phyloP scores from a whole-genome alignment of 768 basidiomycete species.

The Lentinula guzmanii region DNA sequence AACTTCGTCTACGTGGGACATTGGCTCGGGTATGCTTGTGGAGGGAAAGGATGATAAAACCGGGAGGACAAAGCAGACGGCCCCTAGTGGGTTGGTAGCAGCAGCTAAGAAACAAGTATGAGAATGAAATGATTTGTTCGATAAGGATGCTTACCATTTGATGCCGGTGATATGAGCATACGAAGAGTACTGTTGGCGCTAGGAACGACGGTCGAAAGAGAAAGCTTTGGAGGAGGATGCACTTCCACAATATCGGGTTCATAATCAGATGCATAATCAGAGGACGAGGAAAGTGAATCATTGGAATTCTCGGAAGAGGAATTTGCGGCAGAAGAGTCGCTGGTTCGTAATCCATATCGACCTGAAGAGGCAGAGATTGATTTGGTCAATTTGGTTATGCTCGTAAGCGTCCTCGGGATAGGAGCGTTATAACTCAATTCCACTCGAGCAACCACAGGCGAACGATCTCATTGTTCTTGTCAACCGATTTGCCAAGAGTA shows the following conservation, averaged over 20 bases:
- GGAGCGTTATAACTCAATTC: conserved; percentile 39
- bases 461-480: conserved; percentile 53
- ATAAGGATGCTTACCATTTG: not conserved
- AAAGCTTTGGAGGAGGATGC: not conserved
- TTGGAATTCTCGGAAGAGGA: conserved; percentile 4
- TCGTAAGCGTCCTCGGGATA: not conserved
- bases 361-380: not conserved
- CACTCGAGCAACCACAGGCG: conserved; percentile 53
- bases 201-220: not conserved
- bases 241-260: conserved; percentile 6
- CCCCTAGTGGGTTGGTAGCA: not conserved
- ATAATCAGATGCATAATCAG: not conserved
- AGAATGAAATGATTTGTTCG: not conserved
- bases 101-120: not conserved
- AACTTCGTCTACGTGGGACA: no score
- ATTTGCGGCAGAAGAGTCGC: conserved; percentile 1
- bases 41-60: not conserved
- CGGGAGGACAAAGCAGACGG: not conserved
- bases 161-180: not conserved
- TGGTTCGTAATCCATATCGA: conserved; percentile 4
- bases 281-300: not conserved
- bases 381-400: not conserved
- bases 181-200: not conserved
- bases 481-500: conserved; percentile 76
- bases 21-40: not conserved